Evolutionary conservation across 2,329 filamentous ascomycete species (phyloP), one percentile per base, ranked within the genome.

Genomic region (Alternaria longipes): DNA sequence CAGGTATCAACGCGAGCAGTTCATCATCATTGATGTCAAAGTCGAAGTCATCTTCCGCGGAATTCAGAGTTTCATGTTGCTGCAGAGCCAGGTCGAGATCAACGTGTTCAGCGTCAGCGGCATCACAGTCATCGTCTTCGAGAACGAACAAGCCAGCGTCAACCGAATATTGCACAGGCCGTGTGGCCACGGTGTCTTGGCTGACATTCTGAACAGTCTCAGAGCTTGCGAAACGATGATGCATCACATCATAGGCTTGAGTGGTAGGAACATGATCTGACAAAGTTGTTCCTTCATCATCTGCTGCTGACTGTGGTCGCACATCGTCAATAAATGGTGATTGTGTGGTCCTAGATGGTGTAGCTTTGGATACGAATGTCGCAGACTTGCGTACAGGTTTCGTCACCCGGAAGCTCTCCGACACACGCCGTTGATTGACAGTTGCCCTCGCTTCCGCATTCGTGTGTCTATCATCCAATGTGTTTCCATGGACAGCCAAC

Each of bases 21-120:
- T 75, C 73, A 9, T 69, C 60, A 28, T 75, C 73, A 46, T 66
- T 53, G 16, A 76, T 62, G 18, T 67, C 67, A 44, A 72, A 66
- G 28, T 67, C 61, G 34, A 72, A 72, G n/a, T 60, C 54, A 14
- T 70, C 66, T 36, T 50, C 30, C 14, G 20, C 8, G 11, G 12
- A 63, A 45, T 8, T 60, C 46, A 30, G 45, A 7, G 8, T 41
- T 28, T 28, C 26, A 9, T 28, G 36, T 8, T 34, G 32, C 11
- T 12, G 44, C n/a, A 16, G 40, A 12, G 8, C 26, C 2, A 38
- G 30, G n/a, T 22, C 8, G 22, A 5, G 14, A 3, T 36, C 20
- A 30, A 8, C 1, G 12, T 46, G 40, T 22, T 16, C 36, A 28
- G 28, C 24, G 20, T 32, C 38, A 42, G 42, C 24, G 16, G 42